These are phyloP conservation scores for Aspergillus felis DNA, from an alignment of 2,329 filamentous ascomycete species.

Conservation along the genomic window DNA sequence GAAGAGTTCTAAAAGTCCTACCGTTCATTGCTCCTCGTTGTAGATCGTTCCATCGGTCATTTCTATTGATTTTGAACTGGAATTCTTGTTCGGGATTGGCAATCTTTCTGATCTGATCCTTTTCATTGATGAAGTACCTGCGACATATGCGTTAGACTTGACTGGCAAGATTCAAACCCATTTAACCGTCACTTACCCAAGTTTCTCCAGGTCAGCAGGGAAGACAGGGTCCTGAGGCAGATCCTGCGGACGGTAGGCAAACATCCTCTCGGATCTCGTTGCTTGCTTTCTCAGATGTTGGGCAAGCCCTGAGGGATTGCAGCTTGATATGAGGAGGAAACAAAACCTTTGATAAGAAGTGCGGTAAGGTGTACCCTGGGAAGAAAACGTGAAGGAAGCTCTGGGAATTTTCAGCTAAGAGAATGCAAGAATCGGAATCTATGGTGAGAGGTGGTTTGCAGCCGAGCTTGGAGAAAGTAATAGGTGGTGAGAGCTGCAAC, in stretches of 20 bases:
- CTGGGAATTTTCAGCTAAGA: not conserved
- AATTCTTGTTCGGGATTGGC: constrained; percentile 66
- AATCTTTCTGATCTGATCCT: constrained; percentile 71
- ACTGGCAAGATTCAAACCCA: not conserved
- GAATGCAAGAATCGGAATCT: not conserved
- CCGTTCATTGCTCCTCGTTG: constrained; percentile 73
- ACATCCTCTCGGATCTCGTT: constrained; percentile 55
- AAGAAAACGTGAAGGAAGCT: not conserved
- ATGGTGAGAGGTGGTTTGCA: not conserved
- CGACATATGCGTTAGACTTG: not conserved
- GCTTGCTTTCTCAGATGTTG: not conserved
- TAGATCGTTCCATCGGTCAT: constrained; percentile 71
- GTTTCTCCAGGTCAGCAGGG: constrained; percentile 59
- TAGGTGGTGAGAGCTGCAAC: constrained; percentile 5
- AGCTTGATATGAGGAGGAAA: not conserved
- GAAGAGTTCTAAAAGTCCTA: constrained; percentile 34
- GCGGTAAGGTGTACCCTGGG: not conserved
- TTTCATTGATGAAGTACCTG: constrained; percentile 74
- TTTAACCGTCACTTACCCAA: constrained; percentile 58
- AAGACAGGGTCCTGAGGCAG: constrained; percentile 70
- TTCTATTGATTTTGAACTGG: constrained; percentile 69
- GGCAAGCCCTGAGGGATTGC: not conserved
- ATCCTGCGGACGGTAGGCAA: constrained; percentile 63
- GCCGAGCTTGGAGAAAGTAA: not conserved
- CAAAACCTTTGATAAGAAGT: not conserved